Evolutionary conservation across 2,329 filamentous ascomycete species (phyloP), one percentile per base, ranked within the genome.

Genomic region (Aspergillus piperis): DNA sequence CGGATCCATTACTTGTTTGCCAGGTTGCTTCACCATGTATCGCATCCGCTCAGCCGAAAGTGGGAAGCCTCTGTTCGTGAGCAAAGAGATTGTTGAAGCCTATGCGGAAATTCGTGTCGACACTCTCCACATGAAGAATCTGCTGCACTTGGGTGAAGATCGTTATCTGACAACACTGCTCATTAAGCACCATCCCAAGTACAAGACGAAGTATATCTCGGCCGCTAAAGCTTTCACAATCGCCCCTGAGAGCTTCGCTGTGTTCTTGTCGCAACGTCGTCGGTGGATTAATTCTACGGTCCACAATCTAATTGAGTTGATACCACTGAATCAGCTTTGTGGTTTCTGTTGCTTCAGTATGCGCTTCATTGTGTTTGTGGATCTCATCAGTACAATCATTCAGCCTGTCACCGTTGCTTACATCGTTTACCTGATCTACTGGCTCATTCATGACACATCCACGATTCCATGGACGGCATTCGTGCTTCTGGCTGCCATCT

Each of bases 291-390:
- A 99, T 83, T 97, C 93, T 59, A 99, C 95, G 0, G 91, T 99
- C 54, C 95, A 99, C 84, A 99, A 99, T 77, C 83, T 99, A 64
- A 90, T 96, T 64, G 95, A 99, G 76, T 88, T 99, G 63, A 94
- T 98, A 64, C 93, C 94, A 5, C 83, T 99, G 77, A 87, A 90
- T 63, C 91, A 98, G 75, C 90, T 99, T 54, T 99, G 95, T 77
- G 95, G 95, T 80, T 99, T 99, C 88, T 99, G 95, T 84, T 99
- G 95, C 80, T 99, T 99, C 83, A 96, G 91, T 78, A 99, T 99
- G 95, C 90, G 95, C 71, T 99, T 99, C 78, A 86, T 99, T 61
- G 93, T 99, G 67, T 96, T 99, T 72, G 77, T 99, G 68, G 95
- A 99, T 78, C 82, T 99, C 69, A 82, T 99, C 64, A 95, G 91